These are phyloP conservation scores for Climacium dendroides DNA, from an alignment of 225 moss, liverwort and hornwort species.

Conservation along the genomic window DNA sequence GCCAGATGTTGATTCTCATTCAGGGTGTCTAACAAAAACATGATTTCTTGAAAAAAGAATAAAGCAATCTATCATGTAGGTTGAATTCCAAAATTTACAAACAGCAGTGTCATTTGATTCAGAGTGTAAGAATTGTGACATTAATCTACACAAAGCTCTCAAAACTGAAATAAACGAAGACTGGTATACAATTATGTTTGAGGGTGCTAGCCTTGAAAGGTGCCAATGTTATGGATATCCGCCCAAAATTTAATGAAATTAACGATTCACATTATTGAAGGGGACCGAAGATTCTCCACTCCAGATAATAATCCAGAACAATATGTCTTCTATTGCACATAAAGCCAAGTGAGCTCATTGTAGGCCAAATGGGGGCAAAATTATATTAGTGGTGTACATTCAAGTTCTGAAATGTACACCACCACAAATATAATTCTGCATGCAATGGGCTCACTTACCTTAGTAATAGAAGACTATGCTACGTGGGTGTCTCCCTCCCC, in stretches of 20 bases:
- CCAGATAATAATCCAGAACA: background rate
- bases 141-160: background rate
- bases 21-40: background rate
- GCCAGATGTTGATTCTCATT: background rate
- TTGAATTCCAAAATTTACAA: background rate
- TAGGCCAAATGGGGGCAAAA: too few relatives aligned
- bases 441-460: too few relatives aligned
- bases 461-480: background rate
- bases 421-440: too few relatives aligned
- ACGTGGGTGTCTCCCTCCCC: background rate
- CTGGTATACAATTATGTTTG: background rate
- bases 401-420: too few relatives aligned
- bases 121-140: background rate
- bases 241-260: background rate
- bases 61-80: background rate
- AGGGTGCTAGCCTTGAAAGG: background rate
- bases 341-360: too few relatives aligned
- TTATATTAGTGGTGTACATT: too few relatives aligned
- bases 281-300: background rate
- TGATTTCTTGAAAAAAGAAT: background rate
- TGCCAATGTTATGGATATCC: background rate
- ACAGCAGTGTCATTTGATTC: background rate
- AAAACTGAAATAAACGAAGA: background rate
- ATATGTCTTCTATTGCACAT: background rate
- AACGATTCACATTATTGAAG: background rate